A percentile compares a stretch with the other conserved stretches of the same genome.
Conservation (phyloP, 2,329 filamentous ascomycete genomes). For the Leptographium wingfieldii region DNA sequence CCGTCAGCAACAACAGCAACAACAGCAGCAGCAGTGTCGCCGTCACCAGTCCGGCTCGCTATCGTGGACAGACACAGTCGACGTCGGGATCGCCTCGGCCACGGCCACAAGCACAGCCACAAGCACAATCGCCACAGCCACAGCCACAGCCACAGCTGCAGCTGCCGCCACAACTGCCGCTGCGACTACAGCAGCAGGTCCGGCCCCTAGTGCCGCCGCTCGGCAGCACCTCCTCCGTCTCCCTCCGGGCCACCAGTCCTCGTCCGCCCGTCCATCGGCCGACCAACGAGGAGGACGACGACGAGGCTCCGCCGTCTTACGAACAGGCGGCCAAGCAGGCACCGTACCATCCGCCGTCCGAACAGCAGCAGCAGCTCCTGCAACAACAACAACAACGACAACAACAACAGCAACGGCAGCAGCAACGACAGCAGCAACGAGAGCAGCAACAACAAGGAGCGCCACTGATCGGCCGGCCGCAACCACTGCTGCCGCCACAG, state of each 20-base stretch:
- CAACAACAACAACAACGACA: neutral
- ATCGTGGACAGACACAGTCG: constrained; percentile 1
- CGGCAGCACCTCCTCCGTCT: neutral
- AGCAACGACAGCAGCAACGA: neutral
- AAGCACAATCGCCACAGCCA: neutral
- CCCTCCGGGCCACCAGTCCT: neutral
- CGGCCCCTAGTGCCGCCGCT: neutral
- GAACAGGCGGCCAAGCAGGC: constrained; percentile 41
- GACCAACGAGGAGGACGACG: constrained; percentile 24
- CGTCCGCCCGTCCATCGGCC: constrained; percentile 21
- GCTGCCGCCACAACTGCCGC: neutral
- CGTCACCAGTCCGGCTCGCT: neutral
- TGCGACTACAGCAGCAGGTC: neutral
- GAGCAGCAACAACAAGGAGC: neutral
- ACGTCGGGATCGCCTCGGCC: neutral
- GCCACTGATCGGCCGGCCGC: neutral
- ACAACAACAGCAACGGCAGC: neutral
- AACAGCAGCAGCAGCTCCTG: constrained; percentile 19
- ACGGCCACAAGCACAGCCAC: constrained; percentile 1
- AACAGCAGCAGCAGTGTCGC: neutral
- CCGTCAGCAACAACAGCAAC: neutral
- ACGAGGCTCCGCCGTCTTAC: constrained; percentile 43
- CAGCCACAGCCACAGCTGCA: constrained; percentile 3
- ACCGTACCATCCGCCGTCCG: constrained; percentile 38
- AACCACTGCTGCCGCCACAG: neutral